Base-by-base conservation (phyloP, 2,329 filamentous ascomycete genomes). In the Ceratocystis eucalypticola region DNA sequence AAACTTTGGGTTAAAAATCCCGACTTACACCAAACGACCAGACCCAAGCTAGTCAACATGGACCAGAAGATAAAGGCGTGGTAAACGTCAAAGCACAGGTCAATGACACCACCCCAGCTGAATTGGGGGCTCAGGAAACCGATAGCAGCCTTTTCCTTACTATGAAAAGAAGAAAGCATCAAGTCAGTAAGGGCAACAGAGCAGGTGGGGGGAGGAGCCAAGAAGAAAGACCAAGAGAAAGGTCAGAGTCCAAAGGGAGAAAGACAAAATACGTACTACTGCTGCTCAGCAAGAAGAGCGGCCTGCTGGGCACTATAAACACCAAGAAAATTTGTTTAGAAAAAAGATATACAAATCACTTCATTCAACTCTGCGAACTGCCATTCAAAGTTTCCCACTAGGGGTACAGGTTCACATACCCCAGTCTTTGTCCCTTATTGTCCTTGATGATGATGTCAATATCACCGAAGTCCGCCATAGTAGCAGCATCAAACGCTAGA, bases 41-140 rank as follows among this genome's bases (percentile, higher is more conserved):
- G 80, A 30, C 91, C 92, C 64, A 99, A 80, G 68, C 91, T 91
- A 67, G 94, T 99, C 70, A 96, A 79, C 73, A 93, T 88, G 8
- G 92, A 91, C 94, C 94, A 99, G 77, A 97, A 97, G 66, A 94
- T 85, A 74, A 93, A 97, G 87, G 93, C 94, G 76, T 92, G 91
- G 76, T 96, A 97, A 64, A 96, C 83, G 77, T 96, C 90, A 46
- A 93, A 91, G 28, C 83, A 83, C 10, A 91, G 89, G 75, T 97
- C 91, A 64, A 96, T 76, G 64, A 89, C 80, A 71, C 88, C 87
- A 55, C 80, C 74, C 84, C 86, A 89, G 63, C 86, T 87, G 75
- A 96, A 96, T 12, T 80, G 82, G 50, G 84, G 77, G 61, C 85
- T 81, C 71, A 92, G 88, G 50, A 91, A 81, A 66, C 87, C 84